Conservation (phyloP, 345 rosid species). For the Eutrema heterophyllum region DNA sequence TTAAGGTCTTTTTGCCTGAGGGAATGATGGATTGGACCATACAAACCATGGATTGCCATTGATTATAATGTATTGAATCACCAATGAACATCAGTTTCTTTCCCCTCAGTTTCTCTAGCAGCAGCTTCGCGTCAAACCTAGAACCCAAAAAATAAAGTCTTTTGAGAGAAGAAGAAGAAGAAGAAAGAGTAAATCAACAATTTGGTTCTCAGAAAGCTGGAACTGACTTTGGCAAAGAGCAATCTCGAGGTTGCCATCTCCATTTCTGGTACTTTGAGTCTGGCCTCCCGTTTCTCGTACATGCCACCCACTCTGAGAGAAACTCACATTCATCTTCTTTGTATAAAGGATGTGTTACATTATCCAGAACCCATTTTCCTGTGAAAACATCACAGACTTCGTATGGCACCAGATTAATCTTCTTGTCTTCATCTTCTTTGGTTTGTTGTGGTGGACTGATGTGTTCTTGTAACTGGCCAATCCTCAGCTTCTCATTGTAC, state of each 20-base stretch:
- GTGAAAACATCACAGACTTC: constrained; percentile 64
- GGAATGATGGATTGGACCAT: constrained; percentile 48
- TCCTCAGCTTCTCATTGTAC: constrained; percentile 35
- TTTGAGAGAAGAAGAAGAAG: not conserved
- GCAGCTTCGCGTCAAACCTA: constrained; percentile 49
- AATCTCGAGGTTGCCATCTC: constrained; percentile 95
- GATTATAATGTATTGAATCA: constrained; percentile 59
- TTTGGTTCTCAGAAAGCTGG: not conserved
- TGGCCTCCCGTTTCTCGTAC: constrained; percentile 74
- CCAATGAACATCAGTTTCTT: constrained; percentile 69
- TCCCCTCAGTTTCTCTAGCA: constrained; percentile 52
- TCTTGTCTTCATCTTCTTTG: constrained; percentile 3
- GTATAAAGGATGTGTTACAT: constrained; percentile 57
- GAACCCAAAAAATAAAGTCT: not conserved
- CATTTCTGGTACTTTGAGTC: constrained; percentile 80
- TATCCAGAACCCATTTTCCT: constrained; percentile 77
- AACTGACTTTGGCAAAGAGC: constrained; percentile 72
- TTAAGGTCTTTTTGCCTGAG: constrained; percentile 37
- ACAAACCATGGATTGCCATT: constrained; percentile 69
- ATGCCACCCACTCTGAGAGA: constrained; percentile 55
- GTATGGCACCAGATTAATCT: constrained; percentile 35
- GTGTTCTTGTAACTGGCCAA: constrained; percentile 27
- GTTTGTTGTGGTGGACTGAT: not conserved
- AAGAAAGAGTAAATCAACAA: not conserved
- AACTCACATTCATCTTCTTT: constrained; percentile 74